Evolutionary conservation across 148 eudicot genomes (phyloP).

Genomic region (Camellia japonica): DNA sequence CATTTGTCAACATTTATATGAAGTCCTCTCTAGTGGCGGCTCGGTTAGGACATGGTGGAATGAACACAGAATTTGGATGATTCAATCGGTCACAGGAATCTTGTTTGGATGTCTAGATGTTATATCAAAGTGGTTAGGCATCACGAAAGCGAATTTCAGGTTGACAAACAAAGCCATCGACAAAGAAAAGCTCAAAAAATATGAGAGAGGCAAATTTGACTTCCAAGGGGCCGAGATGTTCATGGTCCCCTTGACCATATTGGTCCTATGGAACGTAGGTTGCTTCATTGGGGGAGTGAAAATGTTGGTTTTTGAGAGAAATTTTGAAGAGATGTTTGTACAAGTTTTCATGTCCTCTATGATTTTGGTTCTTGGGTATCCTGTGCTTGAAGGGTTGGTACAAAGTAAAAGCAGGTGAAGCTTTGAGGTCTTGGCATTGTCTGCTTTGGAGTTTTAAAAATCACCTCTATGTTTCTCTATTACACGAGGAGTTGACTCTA

Average conservation of each 20-base stretch:
- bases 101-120: constrained; percentile 13
- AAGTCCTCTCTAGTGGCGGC: not conserved
- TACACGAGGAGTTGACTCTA: too few species aligned
- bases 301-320: constrained; percentile 4
- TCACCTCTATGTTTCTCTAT: too few species aligned
- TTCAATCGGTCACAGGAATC: not conserved
- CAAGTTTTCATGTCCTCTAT: not conserved
- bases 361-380: too few species aligned
- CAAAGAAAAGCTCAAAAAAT: constrained; percentile 13
- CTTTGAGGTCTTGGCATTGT: too few species aligned
- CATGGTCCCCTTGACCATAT: constrained; percentile 8
- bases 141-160: not conserved
- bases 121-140: not conserved
- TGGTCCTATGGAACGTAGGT: not conserved
- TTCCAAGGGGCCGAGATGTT: constrained; percentile 14
- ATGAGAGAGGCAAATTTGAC: constrained; percentile 13
- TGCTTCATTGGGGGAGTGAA: constrained; percentile 11
- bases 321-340: constrained; percentile 17
- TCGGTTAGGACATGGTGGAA: not conserved
- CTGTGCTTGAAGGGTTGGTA: too few species aligned
- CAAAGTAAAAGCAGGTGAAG: too few species aligned
- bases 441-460: too few species aligned
- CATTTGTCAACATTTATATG: too few species aligned
- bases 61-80: constrained; percentile 5
- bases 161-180: constrained; percentile 7